These are phyloP conservation scores for Begonia loranthoides DNA, from an alignment of 306 rosid genomes.

Conservation along the genomic window DNA sequence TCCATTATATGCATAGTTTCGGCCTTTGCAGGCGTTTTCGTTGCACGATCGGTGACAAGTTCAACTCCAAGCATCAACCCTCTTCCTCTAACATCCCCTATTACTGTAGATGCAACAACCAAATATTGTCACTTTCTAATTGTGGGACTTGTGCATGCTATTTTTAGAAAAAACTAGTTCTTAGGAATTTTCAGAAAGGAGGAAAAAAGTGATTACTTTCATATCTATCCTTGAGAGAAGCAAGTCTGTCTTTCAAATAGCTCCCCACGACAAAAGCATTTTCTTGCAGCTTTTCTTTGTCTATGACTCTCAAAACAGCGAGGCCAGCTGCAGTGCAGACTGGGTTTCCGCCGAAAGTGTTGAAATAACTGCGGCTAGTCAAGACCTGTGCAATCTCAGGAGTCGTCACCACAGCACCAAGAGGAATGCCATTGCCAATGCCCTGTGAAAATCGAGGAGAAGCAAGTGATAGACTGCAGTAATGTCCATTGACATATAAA, in stretches of 20 bases:
- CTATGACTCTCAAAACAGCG: conserved; percentile 73
- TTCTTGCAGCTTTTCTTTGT: conserved; percentile 72
- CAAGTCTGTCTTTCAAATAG: conserved; percentile 55
- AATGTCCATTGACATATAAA: neutral
- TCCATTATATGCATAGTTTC: conserved; percentile 62
- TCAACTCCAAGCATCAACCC: conserved; percentile 91
- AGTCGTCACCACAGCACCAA: conserved; percentile 92
- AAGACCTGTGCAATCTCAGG: conserved; percentile 66
- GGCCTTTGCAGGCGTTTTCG: conserved; percentile 79
- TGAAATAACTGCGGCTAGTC: conserved; percentile 58
- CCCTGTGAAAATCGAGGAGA: conserved; percentile 35
- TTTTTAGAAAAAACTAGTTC: neutral
- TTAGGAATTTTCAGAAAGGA: neutral
- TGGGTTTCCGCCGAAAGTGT: conserved; percentile 94
- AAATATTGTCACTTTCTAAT: too few relatives aligned
- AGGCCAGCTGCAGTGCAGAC: conserved; percentile 82
- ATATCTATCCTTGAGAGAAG: conserved; percentile 48
- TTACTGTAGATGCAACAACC: conserved; percentile 22
- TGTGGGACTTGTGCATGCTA: too few relatives aligned
- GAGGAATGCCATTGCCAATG: conserved; percentile 89
- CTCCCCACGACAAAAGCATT: conserved; percentile 67
- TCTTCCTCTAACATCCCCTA: conserved; percentile 86
- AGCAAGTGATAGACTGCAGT: neutral
- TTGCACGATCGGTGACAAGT: conserved; percentile 58
- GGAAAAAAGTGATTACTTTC: conserved; percentile 31